phyloP scores from a whole-genome alignment of 495 filamentous ascomycete genomes.

The Daldinia caldariorum region DNA sequence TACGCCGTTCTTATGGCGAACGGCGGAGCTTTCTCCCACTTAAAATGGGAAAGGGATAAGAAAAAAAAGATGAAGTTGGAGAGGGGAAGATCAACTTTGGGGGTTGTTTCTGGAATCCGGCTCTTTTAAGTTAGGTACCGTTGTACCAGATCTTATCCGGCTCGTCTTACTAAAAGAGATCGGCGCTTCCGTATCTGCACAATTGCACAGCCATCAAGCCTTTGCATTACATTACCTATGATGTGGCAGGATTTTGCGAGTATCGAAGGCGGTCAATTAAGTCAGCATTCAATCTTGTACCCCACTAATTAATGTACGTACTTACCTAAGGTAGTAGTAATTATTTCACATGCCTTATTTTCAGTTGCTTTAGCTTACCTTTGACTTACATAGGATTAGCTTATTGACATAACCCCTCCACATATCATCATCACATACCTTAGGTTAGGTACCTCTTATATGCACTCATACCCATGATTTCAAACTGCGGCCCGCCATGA shows the following conservation, averaged over 20 bases:
- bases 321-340: not conserved
- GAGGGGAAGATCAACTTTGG: slow-evolving; percentile 23
- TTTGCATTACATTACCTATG: not conserved
- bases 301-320: not conserved
- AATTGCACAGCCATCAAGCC: slow-evolving; percentile 6
- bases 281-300: not conserved
- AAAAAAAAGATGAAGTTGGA: slow-evolving; percentile 23
- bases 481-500: slow-evolving; percentile 67
- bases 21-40: slow-evolving; percentile 41
- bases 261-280: slow-evolving; percentile 8
- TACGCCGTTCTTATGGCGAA: slow-evolving; percentile 42
- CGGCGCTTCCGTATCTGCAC: slow-evolving; percentile 4
- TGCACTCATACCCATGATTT: slow-evolving; percentile 16
- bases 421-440: not conserved
- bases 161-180: slow-evolving; percentile 2
- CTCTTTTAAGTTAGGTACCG: not conserved
- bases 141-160: not conserved
- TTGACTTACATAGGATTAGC: not conserved
- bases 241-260: not conserved
- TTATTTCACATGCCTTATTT: not conserved
- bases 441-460: not conserved
- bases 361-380: not conserved
- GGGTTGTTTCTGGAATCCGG: not conserved
- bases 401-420: not conserved
- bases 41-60: slow-evolving; percentile 15